Evolutionary conservation across 441 rosid species (phyloP), one percentile per base, ranked within the genome.

Genomic region (Populus tomentosa): DNA sequence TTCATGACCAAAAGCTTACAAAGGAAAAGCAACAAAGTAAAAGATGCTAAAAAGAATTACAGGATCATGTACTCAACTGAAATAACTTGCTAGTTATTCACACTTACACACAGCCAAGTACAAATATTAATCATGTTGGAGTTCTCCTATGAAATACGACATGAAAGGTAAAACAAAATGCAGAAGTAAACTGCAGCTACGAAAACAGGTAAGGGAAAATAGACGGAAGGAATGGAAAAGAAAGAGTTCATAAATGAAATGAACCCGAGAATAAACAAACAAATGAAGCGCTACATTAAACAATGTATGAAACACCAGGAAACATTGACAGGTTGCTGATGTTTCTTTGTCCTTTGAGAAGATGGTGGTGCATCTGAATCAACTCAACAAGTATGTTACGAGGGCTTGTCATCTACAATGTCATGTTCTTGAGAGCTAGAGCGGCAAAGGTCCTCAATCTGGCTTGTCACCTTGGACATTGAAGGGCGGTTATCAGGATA

Each of bases 401-500:
- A 75, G 75, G 79, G 64, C 53, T 32, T 75, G 35, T 86, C 83
- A 74, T 79, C 85, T 69, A 73, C 80, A 84, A 64, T 46, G 2
- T 75, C 83, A 2, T 7, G 67, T 6, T 70, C 71, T 38, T 71
- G 83, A 14, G 72, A 71, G 81, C 80, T 75, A 0, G 88, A 82
- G n/a, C 40, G 85, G 72, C 81, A 80, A n/a, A 95, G 78, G 80
- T 89, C 92, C 75, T 89, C 91, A 21, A 95, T 86, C 40, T 83
- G 86, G 71, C 69, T 80, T 36, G 85, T 88, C 56, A 90, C 95
- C 69, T 88, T 86, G 0, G 82, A 75, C 87, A 95, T 95, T 30
- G 88, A 78, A 68, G 98, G 99, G n/a, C 99, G 90, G 20, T 83
- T 89, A 81, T 95, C 98, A 0, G 99, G 99, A 79, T 92, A 90